Evolutionary conservation across 139 green algal genomes (phyloP), one percentile per base, ranked within the genome.

Genomic region (Volvox africanus): DNA sequence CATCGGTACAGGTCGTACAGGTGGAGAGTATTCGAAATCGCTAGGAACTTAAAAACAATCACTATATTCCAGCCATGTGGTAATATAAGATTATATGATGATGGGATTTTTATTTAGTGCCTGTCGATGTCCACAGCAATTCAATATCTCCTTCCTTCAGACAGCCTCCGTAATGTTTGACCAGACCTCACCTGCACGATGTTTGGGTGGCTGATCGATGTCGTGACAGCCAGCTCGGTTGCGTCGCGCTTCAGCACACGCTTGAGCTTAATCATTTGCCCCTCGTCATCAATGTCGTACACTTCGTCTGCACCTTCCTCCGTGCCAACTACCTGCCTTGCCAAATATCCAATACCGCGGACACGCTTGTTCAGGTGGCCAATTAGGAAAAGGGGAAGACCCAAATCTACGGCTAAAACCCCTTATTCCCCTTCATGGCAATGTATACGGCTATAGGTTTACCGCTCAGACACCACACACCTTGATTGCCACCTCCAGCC

Each of bases 271-370:
- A 89, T 68, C 61, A 79, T 62, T 28, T 44, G 30, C 12, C 84
- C 84, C 84, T 89, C 84, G 68, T 89, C 84, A 26, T 89, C 84
- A 28, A 89, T 89, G 68, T 89, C 84, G 37, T 89, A 89, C 84
- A 89, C 84, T 67, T 82, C 68, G 84, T 89, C 84, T 19, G 84
- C 84, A 37, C 84, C 82, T 65, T 88, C 82, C 62, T 88, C 82
- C 19, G 82, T 88, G 32, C 82, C 82, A 50, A 88, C 82, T 28
- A 88, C 82, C 82, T 88, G 82, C 13, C 21, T 24, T 28, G 65
- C 65, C 65, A 73, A 9, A 73, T 5, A 28, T 73, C 2, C 65
- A 28, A 28, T 28, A 73, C 24, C 24, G 11, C 5, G 65, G 24
- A 73, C 65, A 30, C 65, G 65, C 5, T 55, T 55, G 44, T 55